Conservation (phyloP, 148 eudicot species). For the Vaccinium darrowii region DNA sequence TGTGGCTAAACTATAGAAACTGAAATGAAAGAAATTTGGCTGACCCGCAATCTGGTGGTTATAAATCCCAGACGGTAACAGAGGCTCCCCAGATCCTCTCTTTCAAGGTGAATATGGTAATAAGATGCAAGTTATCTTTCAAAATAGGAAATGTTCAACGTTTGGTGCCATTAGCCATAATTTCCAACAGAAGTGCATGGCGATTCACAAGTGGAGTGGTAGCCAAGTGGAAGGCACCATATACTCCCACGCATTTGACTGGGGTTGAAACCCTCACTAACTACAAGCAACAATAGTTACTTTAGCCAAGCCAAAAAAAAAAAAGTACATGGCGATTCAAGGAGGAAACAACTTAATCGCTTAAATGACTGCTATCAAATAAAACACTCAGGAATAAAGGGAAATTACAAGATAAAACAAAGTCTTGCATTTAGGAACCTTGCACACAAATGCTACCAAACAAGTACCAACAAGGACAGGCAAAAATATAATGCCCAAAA, state of each 20-base stretch:
- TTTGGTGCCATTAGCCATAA: not conserved
- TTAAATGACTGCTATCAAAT: not conserved
- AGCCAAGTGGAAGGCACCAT: too few relatives aligned
- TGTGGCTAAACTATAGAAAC: not conserved
- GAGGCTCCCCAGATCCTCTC: not conserved
- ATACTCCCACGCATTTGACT: too few relatives aligned
- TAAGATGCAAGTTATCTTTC: not conserved
- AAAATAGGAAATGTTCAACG: not conserved
- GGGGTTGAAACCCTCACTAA: too few relatives aligned
- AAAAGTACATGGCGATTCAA: not conserved
- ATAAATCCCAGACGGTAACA: not conserved
- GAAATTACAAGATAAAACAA: not conserved
- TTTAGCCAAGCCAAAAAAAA: too few relatives aligned
- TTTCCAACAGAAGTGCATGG: not conserved
- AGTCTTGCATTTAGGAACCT: not conserved
- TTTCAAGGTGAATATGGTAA: not conserved
- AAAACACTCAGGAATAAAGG: not conserved
- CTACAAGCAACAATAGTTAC: too few relatives aligned
- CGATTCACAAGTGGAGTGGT: not conserved
- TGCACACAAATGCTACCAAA: not conserved
- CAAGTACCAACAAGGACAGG: not conserved
- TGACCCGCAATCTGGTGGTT: not conserved
- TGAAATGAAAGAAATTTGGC: not conserved
- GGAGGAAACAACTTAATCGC: not conserved
- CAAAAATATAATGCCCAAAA: not conserved